phyloP scores from a whole-genome alignment of 2,329 filamentous ascomycete genomes.

The Diaporthe citriasiana region DNA sequence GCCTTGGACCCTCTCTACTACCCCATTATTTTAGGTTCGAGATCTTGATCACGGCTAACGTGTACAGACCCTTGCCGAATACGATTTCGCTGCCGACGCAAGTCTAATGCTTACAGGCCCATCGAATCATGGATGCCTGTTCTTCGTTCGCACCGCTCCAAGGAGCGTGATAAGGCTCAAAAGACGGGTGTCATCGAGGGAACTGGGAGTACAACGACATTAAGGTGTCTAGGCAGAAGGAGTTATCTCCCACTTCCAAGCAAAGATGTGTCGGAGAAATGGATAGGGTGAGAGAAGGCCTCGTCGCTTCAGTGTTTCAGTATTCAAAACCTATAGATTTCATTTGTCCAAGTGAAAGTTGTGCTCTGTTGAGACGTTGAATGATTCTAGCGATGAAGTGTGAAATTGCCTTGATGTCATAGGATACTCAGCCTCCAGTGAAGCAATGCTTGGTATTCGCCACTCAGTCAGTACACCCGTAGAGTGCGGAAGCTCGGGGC shows the following conservation, averaged over 20 bases:
- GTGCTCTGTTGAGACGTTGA: not conserved
- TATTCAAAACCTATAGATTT: not conserved
- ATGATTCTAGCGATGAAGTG: not conserved
- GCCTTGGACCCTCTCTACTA: too few species aligned
- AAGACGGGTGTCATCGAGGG: not conserved
- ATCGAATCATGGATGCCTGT: not conserved
- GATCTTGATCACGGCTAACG: not conserved
- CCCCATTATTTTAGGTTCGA: not conserved
- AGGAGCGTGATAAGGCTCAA: not conserved
- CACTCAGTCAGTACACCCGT: not conserved
- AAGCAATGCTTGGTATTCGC: constrained; percentile 9
- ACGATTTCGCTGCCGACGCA: constrained; percentile 12
- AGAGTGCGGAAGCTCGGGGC: not conserved
- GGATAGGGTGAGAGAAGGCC: not conserved
- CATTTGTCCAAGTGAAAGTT: not conserved
- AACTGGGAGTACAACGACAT: not conserved
- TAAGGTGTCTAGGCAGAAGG: not conserved
- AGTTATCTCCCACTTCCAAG: not conserved
- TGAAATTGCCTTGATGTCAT: constrained; percentile 16
- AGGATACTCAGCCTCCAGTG: not conserved
- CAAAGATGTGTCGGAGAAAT: not conserved
- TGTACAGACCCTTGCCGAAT: constrained; percentile 1
- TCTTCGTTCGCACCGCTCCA: not conserved
- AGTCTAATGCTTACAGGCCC: not conserved
- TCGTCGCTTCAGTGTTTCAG: not conserved